phyloP scores from a whole-genome alignment of 345 rosid species.

The Salix exigua region DNA sequence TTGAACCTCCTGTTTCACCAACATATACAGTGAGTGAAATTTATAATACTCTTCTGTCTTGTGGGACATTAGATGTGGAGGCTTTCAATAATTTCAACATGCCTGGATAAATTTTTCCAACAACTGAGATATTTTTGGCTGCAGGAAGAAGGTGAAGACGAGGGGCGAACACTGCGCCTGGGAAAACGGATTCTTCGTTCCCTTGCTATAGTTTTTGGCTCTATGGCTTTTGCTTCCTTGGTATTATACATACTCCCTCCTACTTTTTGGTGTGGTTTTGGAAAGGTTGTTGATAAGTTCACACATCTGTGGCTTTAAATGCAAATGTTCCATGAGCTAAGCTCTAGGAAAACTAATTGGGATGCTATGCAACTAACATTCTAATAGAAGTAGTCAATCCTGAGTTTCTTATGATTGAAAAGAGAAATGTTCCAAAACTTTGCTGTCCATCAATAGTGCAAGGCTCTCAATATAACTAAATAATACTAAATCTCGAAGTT shows the following conservation, averaged over 20 bases:
- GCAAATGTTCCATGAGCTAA: background rate
- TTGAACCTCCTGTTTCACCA: slow-evolving; percentile 68
- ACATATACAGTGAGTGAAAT: slow-evolving; percentile 58
- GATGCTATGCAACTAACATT: background rate
- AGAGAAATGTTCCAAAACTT: background rate
- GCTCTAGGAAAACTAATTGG: background rate
- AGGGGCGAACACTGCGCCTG: slow-evolving; percentile 62
- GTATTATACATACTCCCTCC: slow-evolving; percentile 37
- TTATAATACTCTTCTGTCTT: background rate
- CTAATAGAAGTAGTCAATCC: background rate
- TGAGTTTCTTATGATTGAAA: background rate
- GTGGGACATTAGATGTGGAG: background rate
- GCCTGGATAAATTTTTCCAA: slow-evolving; percentile 9
- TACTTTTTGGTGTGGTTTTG: background rate
- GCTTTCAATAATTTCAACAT: background rate
- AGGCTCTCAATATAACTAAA: background rate
- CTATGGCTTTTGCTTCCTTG: slow-evolving; percentile 77
- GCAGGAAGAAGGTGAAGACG: slow-evolving; percentile 94
- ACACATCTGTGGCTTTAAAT: background rate
- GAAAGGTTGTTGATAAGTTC: background rate
- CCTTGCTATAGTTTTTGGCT: slow-evolving; percentile 79
- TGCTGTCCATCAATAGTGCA: background rate
- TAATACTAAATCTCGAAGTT: background rate
- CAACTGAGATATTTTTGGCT: slow-evolving; percentile 28
- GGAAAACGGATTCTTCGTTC: slow-evolving; percentile 89